phyloP scores from a whole-genome alignment of 371 early-diverging fungal species.

The Mucor velutinosus region DNA sequence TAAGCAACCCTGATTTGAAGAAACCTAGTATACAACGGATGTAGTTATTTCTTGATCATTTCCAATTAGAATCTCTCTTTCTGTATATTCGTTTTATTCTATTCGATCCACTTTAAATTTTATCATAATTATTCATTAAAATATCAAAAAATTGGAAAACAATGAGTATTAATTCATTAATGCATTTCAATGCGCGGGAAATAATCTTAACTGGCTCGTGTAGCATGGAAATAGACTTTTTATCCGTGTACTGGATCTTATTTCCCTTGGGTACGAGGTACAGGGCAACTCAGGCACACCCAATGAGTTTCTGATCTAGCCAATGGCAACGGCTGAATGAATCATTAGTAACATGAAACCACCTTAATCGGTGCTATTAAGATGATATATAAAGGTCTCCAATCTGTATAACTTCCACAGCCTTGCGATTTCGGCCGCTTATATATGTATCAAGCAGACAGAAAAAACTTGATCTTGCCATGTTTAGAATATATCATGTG shows the following conservation, averaged over 20 bases:
- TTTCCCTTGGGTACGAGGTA: too few species aligned
- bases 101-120: neutral
- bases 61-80: neutral
- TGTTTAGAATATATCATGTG: slow-evolving; percentile 3
- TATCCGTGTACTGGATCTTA: too few species aligned
- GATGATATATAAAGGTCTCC: too few species aligned
- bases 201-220: neutral
- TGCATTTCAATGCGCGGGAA: neutral
- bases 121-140: neutral
- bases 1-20: slow-evolving; percentile 12
- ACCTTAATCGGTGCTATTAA: too few species aligned
- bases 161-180: neutral
- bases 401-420: too few species aligned
- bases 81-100: neutral
- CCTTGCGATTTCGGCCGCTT: neutral
- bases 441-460: neutral
- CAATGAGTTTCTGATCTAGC: too few species aligned
- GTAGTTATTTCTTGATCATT: neutral
- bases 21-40: neutral
- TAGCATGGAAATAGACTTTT: neutral
- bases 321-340: too few species aligned
- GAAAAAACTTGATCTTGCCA: neutral
- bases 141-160: neutral
- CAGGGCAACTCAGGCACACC: too few species aligned
- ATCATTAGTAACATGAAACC: too few species aligned